phyloP scores from a whole-genome alignment of 441 rosid species.

The Jatropha multifida region DNA sequence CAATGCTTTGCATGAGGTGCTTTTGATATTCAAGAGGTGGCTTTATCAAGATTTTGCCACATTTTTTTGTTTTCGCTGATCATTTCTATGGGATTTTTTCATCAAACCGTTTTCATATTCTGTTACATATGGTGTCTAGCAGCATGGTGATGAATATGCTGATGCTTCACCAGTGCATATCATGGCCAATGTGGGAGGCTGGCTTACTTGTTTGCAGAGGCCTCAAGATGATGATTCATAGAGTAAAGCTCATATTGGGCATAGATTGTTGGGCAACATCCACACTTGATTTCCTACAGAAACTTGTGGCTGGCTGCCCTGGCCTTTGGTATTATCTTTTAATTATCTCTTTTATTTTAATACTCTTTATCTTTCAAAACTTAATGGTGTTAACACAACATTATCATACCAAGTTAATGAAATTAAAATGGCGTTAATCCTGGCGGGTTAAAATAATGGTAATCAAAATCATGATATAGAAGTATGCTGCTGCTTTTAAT shows the following conservation, averaged over 20 bases:
- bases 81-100: conserved; percentile 6
- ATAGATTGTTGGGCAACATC: conserved; percentile 24
- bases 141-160: conserved; percentile 22
- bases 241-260: conserved; percentile 14
- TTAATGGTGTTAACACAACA: background rate
- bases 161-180: conserved; percentile 24
- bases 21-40: background rate
- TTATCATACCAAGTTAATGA: background rate
- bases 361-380: background rate
- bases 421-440: background rate
- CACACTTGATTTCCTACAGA: conserved; percentile 18
- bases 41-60: background rate
- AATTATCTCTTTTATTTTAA: background rate
- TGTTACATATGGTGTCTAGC: conserved; percentile 20
- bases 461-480: background rate
- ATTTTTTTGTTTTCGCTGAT: background rate
- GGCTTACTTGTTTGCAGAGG: conserved; percentile 30
- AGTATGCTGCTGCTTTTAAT: background rate
- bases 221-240: conserved; percentile 29
- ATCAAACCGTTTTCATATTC: conserved; percentile 11
- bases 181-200: conserved; percentile 30
- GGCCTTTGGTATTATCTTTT: conserved; percentile 23
- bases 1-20: background rate
- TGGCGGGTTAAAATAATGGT: background rate
- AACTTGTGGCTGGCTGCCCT: conserved; percentile 25